Evolutionary conservation across 495 filamentous ascomycete species (phyloP), one percentile per base, ranked within the genome.

Genomic region (Hypoxylon fuscum): DNA sequence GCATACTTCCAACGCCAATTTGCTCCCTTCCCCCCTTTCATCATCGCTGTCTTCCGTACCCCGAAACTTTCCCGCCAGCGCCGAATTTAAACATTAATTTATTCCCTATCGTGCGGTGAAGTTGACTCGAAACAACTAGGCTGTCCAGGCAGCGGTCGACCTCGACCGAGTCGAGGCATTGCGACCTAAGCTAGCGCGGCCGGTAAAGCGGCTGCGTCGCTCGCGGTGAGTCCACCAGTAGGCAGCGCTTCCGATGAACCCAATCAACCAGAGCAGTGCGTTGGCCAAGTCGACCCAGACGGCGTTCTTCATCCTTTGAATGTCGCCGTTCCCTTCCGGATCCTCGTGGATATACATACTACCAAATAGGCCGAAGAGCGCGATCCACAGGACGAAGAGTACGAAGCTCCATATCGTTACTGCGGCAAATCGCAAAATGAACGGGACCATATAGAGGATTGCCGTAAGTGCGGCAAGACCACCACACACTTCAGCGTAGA

Each of bases 261-360:
- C 87, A 25, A 86, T 68, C 22, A 89, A 70, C 91, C 92, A 96
- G 20, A 96, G 75, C 29, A 89, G 55, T 71, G 89, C 81, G 67
- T 88, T 89, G 18, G 84, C 74, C 45, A 96, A 75, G 74, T 93
- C 90, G 18, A 96, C 75, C 91, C 91, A 96, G 23, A 93, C 90
- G 22, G 92, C 91, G 72, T 88, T 86, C 74, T 92, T 89, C 92
- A 96, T 95, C 25, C 90, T 81, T 63, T 79, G 76, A 45, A 92
- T 81, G 17, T 80, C 80, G 12, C 56, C 62, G 70, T 90, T 78
- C 23, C 83, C 84, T 55, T 86, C 78, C 6, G 87, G 68, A 62
- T 90, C 71, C 45, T 84, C 83, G 51, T 87, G 72, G 74, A 95
- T 88, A 79, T 88, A 96, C 80, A 90, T 83, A 38, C 60, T 85